Evolutionary conservation across 768 basidiomycete species (phyloP).

Genomic region (Trametes coccinea): DNA sequence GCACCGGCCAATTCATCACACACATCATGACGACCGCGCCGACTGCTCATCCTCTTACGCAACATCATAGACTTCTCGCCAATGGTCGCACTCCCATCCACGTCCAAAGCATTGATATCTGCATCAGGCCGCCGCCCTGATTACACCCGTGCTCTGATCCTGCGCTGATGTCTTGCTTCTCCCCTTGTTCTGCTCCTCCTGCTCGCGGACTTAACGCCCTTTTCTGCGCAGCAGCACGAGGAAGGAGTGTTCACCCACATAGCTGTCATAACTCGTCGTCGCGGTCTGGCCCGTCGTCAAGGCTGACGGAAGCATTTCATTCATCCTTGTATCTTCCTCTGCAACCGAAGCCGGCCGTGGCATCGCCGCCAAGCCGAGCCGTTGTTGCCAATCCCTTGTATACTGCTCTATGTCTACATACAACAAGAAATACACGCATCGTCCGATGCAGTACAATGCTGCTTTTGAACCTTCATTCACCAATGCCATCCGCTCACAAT

Average conservation of each 20-base stretch:
- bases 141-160: conserved; percentile 12
- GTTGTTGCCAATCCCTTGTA: conserved; percentile 2
- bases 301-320: not conserved
- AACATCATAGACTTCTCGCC: not conserved
- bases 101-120: not conserved
- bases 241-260: not conserved
- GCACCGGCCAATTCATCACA: not conserved
- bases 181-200: not conserved
- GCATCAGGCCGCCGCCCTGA: conserved; percentile 5
- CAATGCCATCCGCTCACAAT: conserved; percentile 15
- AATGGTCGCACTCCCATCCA: not conserved
- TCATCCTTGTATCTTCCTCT: not conserved
- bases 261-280: not conserved
- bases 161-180: conserved; percentile 1
- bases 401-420: conserved; percentile 2
- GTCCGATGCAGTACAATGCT: not conserved
- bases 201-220: not conserved
- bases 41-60: not conserved
- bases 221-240: not conserved
- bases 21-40: not conserved
- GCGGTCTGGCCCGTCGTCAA: conserved; percentile 1
- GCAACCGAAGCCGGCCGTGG: not conserved
- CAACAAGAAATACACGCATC: conserved; percentile 8
- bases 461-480: not conserved
- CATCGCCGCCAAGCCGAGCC: not conserved